Base-by-base conservation (phyloP, 345 rosid species). In the Corchorus capsularis region DNA sequence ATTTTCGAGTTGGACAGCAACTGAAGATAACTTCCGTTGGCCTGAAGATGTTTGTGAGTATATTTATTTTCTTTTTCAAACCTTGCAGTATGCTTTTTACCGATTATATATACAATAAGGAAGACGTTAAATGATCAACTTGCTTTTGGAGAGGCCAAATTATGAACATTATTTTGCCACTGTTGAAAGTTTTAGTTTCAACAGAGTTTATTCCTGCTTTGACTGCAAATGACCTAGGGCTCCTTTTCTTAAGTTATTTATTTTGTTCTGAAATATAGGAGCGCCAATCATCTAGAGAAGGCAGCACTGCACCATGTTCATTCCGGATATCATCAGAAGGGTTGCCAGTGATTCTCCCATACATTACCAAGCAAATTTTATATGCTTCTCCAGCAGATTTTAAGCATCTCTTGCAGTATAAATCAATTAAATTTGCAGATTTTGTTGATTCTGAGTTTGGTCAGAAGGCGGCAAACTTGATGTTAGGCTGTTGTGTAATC, bases 261-360 rank as follows among this genome's bases (percentile, higher is more conserved):
- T 37, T 13, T 22, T 55, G 39, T 64, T 49, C 41, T 15, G 16
- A 69, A 27, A 47, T 63, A 46, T 71, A 96, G 97, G 98, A 92
- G 85, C 88, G 95, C 35, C 99, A 96, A 83, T 78, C 98, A n/a
- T 85, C 98, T 41, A 88, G 85, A 76, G 98, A 89, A 83, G 98
- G 95, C 59, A 83, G 85, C 72, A 61, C 88, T 43, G 88, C 87
- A 11, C 89, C 92, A 69, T 96, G 99, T 85, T 56, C 85, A 63
- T 96, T 93, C 77, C 89, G 98, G 59, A 93, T 96, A 89, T 92
- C 99, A 4, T 96, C 98, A 32, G 99, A 96, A 74, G 97, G 99
- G 45, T 83, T 96, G 82, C 95, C 95, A 0, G 86, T 91, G 77
- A 87, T 92, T 84, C 98, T 96, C 76, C 97, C 98, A 4, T 90